These are phyloP conservation scores for Arabidopsis hybrid DNA, from an alignment of 441 rosid genomes.

Conservation along the genomic window DNA sequence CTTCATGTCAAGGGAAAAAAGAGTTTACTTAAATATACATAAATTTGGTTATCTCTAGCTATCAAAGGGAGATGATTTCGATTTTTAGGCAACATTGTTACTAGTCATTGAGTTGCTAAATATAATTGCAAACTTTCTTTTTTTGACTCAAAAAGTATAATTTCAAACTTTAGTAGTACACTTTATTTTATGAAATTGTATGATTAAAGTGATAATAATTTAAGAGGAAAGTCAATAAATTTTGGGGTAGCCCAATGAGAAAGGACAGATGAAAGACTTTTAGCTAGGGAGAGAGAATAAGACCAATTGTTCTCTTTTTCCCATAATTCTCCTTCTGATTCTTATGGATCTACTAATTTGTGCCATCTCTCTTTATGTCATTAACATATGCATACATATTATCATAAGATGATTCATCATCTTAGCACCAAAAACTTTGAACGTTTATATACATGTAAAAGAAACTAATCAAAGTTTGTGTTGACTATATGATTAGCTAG, in stretches of 20 bases:
- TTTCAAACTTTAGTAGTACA: background rate
- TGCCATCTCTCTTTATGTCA: conserved; percentile 14
- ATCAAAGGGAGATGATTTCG: background rate
- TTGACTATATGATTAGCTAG: background rate
- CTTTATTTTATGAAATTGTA: background rate
- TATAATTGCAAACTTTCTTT: conserved; percentile 5
- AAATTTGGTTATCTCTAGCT: background rate
- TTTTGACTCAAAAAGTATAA: background rate
- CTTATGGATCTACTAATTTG: conserved; percentile 31
- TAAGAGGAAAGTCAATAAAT: conserved; percentile 29
- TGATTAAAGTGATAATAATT: conserved; percentile 4
- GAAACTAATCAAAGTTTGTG: background rate
- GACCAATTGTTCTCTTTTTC: conserved; percentile 35
- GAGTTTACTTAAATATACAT: background rate
- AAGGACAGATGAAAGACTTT: conserved; percentile 30
- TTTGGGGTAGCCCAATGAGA: conserved; percentile 30
- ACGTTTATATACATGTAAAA: background rate
- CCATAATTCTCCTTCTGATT: conserved; percentile 39
- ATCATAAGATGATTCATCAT: conserved; percentile 16
- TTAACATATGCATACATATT: background rate
- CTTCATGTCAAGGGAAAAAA: background rate
- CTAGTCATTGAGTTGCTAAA: background rate
- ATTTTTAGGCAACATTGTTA: background rate
- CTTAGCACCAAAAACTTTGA: conserved; percentile 2
- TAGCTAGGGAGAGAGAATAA: conserved; percentile 12